Base-by-base conservation (phyloP, 2,329 filamentous ascomycete species). In the Leptographium lundbergii region DNA sequence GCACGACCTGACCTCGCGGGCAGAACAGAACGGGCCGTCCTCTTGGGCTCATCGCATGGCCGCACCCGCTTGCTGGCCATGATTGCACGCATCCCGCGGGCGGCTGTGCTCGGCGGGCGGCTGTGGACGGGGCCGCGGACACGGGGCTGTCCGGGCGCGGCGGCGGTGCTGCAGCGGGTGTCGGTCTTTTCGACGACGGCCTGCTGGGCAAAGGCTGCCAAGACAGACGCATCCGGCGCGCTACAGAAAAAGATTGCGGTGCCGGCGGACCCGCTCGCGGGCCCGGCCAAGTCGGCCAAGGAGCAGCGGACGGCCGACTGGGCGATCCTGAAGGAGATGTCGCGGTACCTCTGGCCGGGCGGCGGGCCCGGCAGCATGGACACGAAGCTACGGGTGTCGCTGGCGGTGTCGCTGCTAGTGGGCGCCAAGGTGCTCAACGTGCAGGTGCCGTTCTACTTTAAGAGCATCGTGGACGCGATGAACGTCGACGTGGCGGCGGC, bases 291-390 rank as follows among this genome's bases (percentile, higher is more conserved):
- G 68, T 84, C 83, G 56, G 86, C 84, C 24, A 85, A 91, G 66
- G 89, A 96, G 73, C 95, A 99, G 78, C 84, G 94, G 66, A 95
- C 91, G 74, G 92, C 91, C 10, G 94, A 99, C 69, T 96, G 92
- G 92, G 91, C 91, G 54, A 99, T 99, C 65, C 94, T 99, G 79
- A 95, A 88, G 74, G 92, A 99, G 71, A 97, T 99, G 92, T 86
- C 87, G 61, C 86, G 86, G 62, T 99, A 99, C 72, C 77, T 99
- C 25, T 99, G 94, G 94, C 94, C 94, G 25, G 6, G 9, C 7
- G 95, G 94, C 75, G 85, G 91, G 70, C 95, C 94, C 76, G 85
- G 91, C 71, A 89, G 88, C 68, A 72, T 88, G 67, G 85, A 85
- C 59, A 95, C 91, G 4, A 89, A 95, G 70, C 74, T 91, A 63